These are phyloP conservation scores for Lodderomyces elongisporus DNA, from an alignment of 1,139 yeast genomes.

Conservation along the genomic window DNA sequence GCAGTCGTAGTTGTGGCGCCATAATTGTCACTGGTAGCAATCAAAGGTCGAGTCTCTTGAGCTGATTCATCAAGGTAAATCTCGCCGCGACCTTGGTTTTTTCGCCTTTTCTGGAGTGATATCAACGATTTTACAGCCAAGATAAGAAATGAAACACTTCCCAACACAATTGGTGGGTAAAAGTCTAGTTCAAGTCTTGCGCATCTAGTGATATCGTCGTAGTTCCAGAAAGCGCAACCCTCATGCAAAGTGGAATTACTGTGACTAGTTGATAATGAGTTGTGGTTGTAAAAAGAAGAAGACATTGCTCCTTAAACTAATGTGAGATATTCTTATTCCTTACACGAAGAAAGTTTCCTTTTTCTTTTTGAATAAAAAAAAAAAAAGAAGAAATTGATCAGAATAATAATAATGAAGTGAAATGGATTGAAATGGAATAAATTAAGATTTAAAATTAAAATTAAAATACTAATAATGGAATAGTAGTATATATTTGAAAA, in stretches of 20 bases:
- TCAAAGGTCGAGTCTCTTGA: slow-evolving; percentile 29
- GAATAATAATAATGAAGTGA: too few species aligned
- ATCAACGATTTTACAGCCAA: slow-evolving; percentile 21
- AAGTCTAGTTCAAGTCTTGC: slow-evolving; percentile 37
- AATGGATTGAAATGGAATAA: too few species aligned
- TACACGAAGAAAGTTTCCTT: too few species aligned
- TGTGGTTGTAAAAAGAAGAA: too few species aligned
- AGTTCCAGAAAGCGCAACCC: slow-evolving; percentile 39
- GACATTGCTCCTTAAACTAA: too few species aligned
- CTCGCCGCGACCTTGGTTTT: slow-evolving; percentile 2
- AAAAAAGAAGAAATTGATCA: too few species aligned
- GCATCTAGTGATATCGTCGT: slow-evolving; percentile 45
- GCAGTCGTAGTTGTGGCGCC: slow-evolving; percentile 18
- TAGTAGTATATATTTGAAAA: too few species aligned
- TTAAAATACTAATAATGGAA: too few species aligned
- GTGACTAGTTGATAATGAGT: too few species aligned
- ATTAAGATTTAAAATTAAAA: too few species aligned
- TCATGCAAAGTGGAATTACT: slow-evolving; percentile 1
- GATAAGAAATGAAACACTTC: slow-evolving; percentile 26
- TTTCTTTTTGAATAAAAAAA: too few species aligned
- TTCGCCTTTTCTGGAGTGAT: slow-evolving; percentile 12
- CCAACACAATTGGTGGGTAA: slow-evolving; percentile 29
- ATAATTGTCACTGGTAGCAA: slow-evolving; percentile 29
- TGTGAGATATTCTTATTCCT: too few species aligned
- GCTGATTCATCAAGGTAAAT: slow-evolving; percentile 8